Base-by-base conservation (phyloP, 83 land plant species). In the Diphasiastrum complanatum region DNA sequence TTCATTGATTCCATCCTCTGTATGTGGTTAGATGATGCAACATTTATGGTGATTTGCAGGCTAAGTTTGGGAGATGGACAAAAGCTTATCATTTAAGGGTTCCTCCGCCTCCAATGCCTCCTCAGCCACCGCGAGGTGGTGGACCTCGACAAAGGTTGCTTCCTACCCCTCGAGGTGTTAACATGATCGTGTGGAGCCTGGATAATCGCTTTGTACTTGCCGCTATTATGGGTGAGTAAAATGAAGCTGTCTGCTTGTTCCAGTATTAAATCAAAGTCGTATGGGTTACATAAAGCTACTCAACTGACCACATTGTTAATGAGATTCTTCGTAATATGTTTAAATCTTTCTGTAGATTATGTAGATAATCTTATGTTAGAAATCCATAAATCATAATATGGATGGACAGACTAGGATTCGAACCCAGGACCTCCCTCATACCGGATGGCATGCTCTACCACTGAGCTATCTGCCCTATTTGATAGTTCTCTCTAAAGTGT, bases 181-280 rank as follows among this genome's bases (percentile, higher is more conserved):
- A 92, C 62, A 92, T 92, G 98, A 92, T 92, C 38, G 81, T 85
- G 2, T 92, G 98, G 98, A 92, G 98, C 64, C 74, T 92, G 60
- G 98, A 92, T 76, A 92, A 92, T 45, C 96, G 98, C 19, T 92
- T 92, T 78, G 98, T 92, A 8, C 91, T 92, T 75, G 98, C 98
- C 65, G 98, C 98, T 69, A 92, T 89, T 22, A 92, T 92, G 98
- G 98, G 98, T 92, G 62, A 54, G 72, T 60, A 51, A 30, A 4
- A 56, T 20, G 4, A 22, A 16, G 52, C 16, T 20, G 16, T 55
- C 6, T 55, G 4, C n/a, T 32, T 55, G 4, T 11, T 55, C 23
- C 43, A 10, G 12, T 40, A 40, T 40, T 40, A 16, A 40, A 8
- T 40, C n/a, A n/a, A n/a, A n/a, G n/a, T n/a, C n/a, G n/a, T n/a